Conservation (phyloP, 148 eudicot species). For the Polygonum aviculare region DNA sequence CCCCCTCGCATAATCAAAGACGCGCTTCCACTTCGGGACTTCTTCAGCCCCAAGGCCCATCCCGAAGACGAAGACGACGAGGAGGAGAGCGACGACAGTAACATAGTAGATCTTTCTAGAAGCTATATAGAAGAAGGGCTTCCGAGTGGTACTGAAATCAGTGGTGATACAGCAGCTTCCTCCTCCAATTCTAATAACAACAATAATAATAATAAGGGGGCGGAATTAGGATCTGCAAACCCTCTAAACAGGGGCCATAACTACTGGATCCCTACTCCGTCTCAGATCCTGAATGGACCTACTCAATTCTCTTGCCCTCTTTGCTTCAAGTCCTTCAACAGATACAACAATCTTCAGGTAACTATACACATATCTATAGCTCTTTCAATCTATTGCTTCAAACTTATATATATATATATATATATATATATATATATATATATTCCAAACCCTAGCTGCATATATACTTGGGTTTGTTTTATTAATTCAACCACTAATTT, state of each 20-base stretch:
- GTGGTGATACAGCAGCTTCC: neutral
- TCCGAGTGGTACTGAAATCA: neutral
- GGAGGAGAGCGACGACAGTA: neutral
- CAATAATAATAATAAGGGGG: neutral
- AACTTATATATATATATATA: no score
- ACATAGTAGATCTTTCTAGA: no score
- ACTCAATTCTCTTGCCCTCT: conserved; percentile 7
- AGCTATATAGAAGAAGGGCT: neutral
- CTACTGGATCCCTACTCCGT: conserved; percentile 1
- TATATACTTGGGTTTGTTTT: no score
- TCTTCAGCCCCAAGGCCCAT: neutral
- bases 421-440: no score
- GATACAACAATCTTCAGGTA: conserved; percentile 7
- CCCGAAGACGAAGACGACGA: neutral
- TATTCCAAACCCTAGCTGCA: no score
- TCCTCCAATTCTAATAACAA: neutral
- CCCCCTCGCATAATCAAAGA: neutral
- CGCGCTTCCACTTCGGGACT: neutral
- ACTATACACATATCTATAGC: no score
- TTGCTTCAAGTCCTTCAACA: conserved; percentile 2
- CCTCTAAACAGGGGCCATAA: neutral
- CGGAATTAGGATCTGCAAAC: neutral
- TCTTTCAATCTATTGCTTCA: neutral
- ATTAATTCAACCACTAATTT: no score
- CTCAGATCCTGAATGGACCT: conserved; percentile 4